Base-by-base conservation (phyloP, 75 land plant species). In the Sequoia sempervirens region DNA sequence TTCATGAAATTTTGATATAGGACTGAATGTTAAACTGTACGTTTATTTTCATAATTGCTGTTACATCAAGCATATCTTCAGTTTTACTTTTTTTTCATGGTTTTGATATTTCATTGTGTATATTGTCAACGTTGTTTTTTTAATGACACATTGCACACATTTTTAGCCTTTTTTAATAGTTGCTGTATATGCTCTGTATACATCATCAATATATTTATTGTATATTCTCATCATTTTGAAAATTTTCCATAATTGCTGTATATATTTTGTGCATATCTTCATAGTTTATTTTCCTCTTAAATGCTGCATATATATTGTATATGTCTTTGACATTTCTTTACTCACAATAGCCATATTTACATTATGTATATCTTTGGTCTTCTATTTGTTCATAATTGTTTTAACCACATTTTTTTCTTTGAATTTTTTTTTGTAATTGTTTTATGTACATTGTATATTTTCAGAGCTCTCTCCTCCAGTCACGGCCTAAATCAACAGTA, bases 401-500 rank as follows among this genome's bases (percentile, higher is more conserved):
- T 5, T 26, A 23, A 64, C 23, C 23, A 26, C 8, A 64, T 64
- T 5, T 61, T 61, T 61, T 61, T 61, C 26, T 61, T 61, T 61
- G 18, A 61, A 61, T 17, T 61, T 68, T 10, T n/a, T 10, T 32
- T 32, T 32, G 32, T 70, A 70, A 70, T 70, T 32, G 13, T 70
- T 5, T 32, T 10, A 13, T 70, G 12, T 30, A 2, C 37, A 32
- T 70, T 70, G 13, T 70, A 32, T 70, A 68, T 68, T 9, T 83
- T 43, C 80, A 92, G 93, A 90, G 90, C 1, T 85, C 93, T 41
- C 80, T 91, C 34, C 68, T 92, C 36, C 93, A 92, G 80, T 92
- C 93, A 1, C 92, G 89, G 61, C 93, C 93, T 17, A 92, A 92
- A 75, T 92, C 93, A 20, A 92, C 93, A 2, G 93, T 92, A n/a